Conservation (phyloP, 1,284 basidiomycete genomes). For the Dichomitus squalens region DNA sequence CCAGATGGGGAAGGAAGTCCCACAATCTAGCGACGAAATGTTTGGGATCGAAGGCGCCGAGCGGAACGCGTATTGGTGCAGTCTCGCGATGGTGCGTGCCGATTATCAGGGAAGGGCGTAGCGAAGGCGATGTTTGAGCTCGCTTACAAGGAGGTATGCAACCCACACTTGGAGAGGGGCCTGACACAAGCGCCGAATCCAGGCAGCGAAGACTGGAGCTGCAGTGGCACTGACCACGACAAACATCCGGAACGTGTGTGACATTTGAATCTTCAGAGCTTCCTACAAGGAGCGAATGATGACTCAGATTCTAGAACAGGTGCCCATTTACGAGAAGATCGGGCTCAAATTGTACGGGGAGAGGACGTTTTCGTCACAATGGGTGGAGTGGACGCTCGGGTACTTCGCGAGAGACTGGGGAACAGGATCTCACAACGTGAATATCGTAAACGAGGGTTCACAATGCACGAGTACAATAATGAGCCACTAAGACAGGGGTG, state of each 20-base stretch:
- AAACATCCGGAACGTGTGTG: constrained; percentile 19
- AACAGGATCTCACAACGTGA: too few relatives aligned
- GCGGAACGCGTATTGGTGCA: constrained; percentile 20
- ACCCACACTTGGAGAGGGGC: not conserved
- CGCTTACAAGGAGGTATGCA: constrained; percentile 17
- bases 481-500: too few relatives aligned
- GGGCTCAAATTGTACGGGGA: constrained; percentile 13
- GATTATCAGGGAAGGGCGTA: constrained; percentile 24
- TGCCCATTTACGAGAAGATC: constrained; percentile 20
- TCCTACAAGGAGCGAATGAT: not conserved
- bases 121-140: constrained; percentile 20
- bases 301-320: not conserved
- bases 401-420: constrained; percentile 11
- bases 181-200: not conserved
- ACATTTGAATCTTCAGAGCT: not conserved
- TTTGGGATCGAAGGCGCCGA: constrained; percentile 13
- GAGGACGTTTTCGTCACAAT: constrained; percentile 15
- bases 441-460: too few relatives aligned
- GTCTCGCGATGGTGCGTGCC: constrained; percentile 19
- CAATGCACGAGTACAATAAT: too few relatives aligned
- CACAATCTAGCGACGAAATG: constrained; percentile 11
- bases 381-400: constrained; percentile 20
- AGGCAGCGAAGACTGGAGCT: constrained; percentile 15
- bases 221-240: constrained; percentile 18
- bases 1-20: constrained; percentile 14